phyloP scores from a whole-genome alignment of 345 rosid genomes.

The Draba incana region DNA sequence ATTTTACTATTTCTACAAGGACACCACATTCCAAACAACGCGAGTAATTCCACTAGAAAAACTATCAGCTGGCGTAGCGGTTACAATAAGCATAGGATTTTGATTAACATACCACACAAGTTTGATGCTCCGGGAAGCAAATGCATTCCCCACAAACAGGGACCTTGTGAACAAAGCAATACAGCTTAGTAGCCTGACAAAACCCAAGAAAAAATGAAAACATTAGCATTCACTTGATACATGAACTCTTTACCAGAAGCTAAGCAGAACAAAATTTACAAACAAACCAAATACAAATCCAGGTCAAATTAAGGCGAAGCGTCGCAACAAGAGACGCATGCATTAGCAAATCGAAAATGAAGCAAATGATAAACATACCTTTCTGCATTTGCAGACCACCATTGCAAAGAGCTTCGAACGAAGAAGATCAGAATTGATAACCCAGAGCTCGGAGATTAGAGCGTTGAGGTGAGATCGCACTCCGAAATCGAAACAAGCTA shows the following conservation, averaged over 20 bases:
- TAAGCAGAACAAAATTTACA: neutral
- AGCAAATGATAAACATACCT: constrained; percentile 45
- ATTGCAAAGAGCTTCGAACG: constrained; percentile 45
- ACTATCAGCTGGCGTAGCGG: neutral
- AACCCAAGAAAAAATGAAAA: neutral
- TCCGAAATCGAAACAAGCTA: constrained; percentile 14
- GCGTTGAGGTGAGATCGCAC: constrained; percentile 11
- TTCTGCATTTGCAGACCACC: constrained; percentile 97
- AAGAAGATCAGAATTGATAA: constrained; percentile 23
- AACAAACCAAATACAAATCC: constrained; percentile 8
- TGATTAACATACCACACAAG: constrained; percentile 72
- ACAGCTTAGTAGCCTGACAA: constrained; percentile 90
- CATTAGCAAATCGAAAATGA: constrained; percentile 3
- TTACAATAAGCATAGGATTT: neutral
- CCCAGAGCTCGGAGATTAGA: constrained; percentile 31
- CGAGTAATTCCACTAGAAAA: constrained; percentile 4
- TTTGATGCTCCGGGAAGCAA: constrained; percentile 93
- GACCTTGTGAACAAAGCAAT: constrained; percentile 97
- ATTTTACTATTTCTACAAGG: neutral
- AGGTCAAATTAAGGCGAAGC: constrained; percentile 2
- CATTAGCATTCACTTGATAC: constrained; percentile 9
- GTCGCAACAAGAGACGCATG: constrained; percentile 24
- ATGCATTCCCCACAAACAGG: constrained; percentile 98
- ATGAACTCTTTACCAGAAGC: neutral
- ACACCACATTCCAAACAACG: constrained; percentile 19